Base-by-base conservation (phyloP, 805 yeast genomes). In the Teunomyces aglyptinius region DNA sequence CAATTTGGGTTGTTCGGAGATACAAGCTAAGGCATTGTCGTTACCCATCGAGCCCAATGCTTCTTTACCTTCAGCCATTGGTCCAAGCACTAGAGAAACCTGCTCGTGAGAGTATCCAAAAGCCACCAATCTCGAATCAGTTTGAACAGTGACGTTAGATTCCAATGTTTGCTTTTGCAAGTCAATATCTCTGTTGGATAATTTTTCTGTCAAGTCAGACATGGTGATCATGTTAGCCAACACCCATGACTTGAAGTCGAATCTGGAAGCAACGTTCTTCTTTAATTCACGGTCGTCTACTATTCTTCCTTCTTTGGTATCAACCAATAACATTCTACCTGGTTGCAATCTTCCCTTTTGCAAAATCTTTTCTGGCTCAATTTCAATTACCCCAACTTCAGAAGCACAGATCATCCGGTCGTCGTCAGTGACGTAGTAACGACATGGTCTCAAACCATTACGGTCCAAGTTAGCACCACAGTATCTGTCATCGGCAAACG, bases 41-140 rank as follows among this genome's bases (percentile, higher is more conserved):
- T 92, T 92, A 76, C 99, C 99, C 99, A 92, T 92, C 15, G 97
- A 91, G 13, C 99, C 98, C 44, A 92, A 77, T 10, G 97, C 90
- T 71, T 92, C 99, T 64, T 91, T 92, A 50, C 92, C 96, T 55
- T 82, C 85, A 35, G 96, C 97, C 99, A 92, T 94, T 51, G 98
- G 98, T 6, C 86, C 94, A 56, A 92, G 74, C 35, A 94, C 71
- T 46, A 89, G 67, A 34, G 89, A 78, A 50, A 91, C 77, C 70
- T 92, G 98, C 71, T 92, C 99, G 59, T 85, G 85, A n/a, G 97
- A 86, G 75, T 90, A 92, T 46, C 96, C 97, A 62, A 86, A 87
- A 1, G 97, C 92, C 49, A 81, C 72, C 50, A 92, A 75, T 56
- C 94, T 77, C 34, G 96, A 89, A 64, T 94, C 97, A 36, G 82